Conservation (phyloP, 805 yeast species). For the Kodamaea leandrae region DNA sequence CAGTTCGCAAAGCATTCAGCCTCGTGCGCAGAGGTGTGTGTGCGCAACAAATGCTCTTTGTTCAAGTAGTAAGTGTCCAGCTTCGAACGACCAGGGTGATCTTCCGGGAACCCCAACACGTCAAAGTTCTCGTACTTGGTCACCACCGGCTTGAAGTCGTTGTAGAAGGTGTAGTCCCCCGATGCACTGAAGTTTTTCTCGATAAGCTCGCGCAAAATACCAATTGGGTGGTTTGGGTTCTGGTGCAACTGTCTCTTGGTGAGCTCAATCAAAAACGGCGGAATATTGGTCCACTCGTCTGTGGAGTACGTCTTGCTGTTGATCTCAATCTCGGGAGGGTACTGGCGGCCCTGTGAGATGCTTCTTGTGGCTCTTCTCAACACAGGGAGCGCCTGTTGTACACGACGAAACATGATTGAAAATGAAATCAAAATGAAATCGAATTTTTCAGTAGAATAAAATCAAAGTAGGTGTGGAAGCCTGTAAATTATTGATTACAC, state of each 20-base stretch:
- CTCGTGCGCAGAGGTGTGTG: conserved; percentile 98
- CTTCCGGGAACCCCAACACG: conserved; percentile 82
- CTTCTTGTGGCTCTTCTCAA: not conserved
- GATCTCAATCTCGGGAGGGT: conserved; percentile 36
- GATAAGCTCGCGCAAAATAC: conserved; percentile 73
- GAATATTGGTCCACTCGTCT: conserved; percentile 84
- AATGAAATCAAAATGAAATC: not conserved
- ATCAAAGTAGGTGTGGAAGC: too few species aligned
- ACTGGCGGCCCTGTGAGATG: conserved; percentile 10
- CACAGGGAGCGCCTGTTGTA: not conserved
- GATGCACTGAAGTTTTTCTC: conserved; percentile 62
- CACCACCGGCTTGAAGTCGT: conserved; percentile 80
- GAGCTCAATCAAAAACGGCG: conserved; percentile 65
- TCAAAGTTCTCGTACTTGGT: conserved; percentile 84
- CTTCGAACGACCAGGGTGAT: conserved; percentile 90
- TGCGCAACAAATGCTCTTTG: conserved; percentile 67
- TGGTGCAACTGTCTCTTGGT: conserved; percentile 74
- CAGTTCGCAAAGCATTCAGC: conserved; percentile 70
- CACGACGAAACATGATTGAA: not conserved
- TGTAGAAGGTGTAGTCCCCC: conserved; percentile 70
- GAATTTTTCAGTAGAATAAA: too few species aligned
- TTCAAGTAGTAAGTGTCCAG: conserved; percentile 93
- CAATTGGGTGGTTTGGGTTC: conserved; percentile 80
- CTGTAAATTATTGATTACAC: too few species aligned
- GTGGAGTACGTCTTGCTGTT: conserved; percentile 52